These are phyloP conservation scores for Tolypocladium ophioglossoides DNA, from an alignment of 2,329 filamentous ascomycete genomes.

Conservation along the genomic window DNA sequence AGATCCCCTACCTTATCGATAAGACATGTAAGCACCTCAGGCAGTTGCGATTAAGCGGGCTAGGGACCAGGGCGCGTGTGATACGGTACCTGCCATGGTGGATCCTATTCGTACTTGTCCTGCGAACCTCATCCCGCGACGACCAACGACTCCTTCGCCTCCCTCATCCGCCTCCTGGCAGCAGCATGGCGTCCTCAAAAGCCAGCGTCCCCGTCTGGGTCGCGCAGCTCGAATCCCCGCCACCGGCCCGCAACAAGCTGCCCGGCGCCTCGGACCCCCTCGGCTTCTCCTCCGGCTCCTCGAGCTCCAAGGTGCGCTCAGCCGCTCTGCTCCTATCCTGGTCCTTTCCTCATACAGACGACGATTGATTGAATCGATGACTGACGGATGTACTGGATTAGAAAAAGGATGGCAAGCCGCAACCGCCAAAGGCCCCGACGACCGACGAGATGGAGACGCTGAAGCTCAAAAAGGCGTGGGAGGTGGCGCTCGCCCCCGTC, in stretches of 20 bases:
- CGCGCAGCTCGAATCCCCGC: slow-evolving; percentile 62
- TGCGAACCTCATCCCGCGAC: background rate
- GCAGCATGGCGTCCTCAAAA: slow-evolving; percentile 19
- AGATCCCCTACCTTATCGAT: too few species aligned
- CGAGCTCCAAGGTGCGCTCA: slow-evolving; percentile 44
- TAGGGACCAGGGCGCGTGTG: background rate
- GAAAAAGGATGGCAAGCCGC: slow-evolving; percentile 37
- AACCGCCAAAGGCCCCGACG: slow-evolving; percentile 56
- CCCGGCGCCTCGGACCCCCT: slow-evolving; percentile 71
- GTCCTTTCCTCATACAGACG: background rate
- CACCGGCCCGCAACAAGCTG: slow-evolving; percentile 54
- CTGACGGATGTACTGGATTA: slow-evolving; percentile 29
- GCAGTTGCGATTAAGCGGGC: background rate
- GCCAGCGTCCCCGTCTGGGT: slow-evolving; percentile 64
- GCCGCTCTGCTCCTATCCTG: background rate
- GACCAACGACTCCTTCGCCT: background rate
- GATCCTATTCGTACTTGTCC: background rate
- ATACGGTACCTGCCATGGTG: background rate
- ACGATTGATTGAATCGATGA: background rate
- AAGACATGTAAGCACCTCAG: background rate
- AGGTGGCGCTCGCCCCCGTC: slow-evolving; percentile 83
- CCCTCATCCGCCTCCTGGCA: background rate
- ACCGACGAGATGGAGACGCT: slow-evolving; percentile 85
- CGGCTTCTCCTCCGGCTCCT: slow-evolving; percentile 56
- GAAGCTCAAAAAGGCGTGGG: slow-evolving; percentile 98